Conservation (phyloP, 2,329 filamentous ascomycete genomes). For the Alternaria sp. region DNA sequence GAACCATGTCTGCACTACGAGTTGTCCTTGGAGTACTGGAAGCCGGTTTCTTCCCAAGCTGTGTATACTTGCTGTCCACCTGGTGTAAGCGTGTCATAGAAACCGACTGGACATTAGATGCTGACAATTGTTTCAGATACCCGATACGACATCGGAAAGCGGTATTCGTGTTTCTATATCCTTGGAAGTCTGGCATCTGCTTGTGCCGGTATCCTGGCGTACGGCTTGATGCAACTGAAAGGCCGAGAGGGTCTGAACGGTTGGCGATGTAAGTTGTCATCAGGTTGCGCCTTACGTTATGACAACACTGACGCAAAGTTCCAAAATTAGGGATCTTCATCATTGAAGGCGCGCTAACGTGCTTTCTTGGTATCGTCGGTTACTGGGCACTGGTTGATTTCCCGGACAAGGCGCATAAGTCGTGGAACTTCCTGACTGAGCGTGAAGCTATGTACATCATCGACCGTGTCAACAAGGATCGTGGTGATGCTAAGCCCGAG, state of each 20-base stretch:
- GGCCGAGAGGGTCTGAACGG: conserved; percentile 60
- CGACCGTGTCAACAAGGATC: conserved; percentile 61
- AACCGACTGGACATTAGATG: too few relatives aligned
- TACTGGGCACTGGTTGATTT: conserved; percentile 59
- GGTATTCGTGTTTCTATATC: conserved; percentile 75
- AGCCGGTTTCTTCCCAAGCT: conserved; percentile 53
- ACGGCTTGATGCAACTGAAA: conserved; percentile 72
- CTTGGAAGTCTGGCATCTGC: conserved; percentile 72
- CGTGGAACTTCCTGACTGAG: conserved; percentile 56
- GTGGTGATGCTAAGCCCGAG: conserved; percentile 60
- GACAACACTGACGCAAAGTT: conserved; percentile 41
- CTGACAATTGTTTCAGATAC: conserved; percentile 38
- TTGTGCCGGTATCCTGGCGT: conserved; percentile 74
- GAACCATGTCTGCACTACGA: conserved; percentile 48
- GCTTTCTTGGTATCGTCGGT: conserved; percentile 50
- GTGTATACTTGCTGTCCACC: conserved; percentile 56
- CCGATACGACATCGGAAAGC: conserved; percentile 72
- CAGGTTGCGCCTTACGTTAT: conserved; percentile 15
- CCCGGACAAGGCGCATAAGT: conserved; percentile 54
- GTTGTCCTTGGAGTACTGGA: conserved; percentile 53
- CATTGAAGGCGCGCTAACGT: conserved; percentile 55
- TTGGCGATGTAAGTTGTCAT: conserved; percentile 50
- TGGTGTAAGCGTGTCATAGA: conserved; percentile 37
- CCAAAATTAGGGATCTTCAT: conserved; percentile 54
- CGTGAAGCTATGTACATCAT: conserved; percentile 61